A percentile compares a stretch with the other conserved stretches of the same genome.
phyloP scores from a whole-genome alignment of 2,329 filamentous ascomycete genomes.

The Cladosporium velox region DNA sequence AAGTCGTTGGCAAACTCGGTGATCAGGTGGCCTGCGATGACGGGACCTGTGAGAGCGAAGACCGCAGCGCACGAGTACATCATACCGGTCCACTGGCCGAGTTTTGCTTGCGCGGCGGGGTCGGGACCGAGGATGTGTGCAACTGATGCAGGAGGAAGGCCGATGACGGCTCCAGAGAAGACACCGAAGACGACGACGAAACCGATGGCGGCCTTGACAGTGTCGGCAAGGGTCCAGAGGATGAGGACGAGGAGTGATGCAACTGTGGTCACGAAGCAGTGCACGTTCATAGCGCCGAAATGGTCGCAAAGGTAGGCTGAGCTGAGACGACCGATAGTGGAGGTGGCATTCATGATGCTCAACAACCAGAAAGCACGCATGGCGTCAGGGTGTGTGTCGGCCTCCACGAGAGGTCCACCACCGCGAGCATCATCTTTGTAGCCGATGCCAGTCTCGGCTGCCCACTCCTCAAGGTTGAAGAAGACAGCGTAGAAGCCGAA shows the following conservation, averaged over 20 bases:
- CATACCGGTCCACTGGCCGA: conserved; percentile 57
- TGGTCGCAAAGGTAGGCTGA: conserved; percentile 50
- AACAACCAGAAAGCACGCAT: conserved; percentile 53
- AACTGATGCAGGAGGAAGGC: conserved; percentile 52
- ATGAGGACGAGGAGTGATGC: conserved; percentile 46
- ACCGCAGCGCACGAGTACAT: conserved; percentile 52
- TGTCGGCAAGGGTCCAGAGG: conserved; percentile 47
- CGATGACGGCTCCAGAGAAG: conserved; percentile 53
- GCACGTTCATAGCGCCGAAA: conserved; percentile 49
- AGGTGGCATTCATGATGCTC: conserved; percentile 53
- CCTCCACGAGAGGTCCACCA: conserved; percentile 26
- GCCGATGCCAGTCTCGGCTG: conserved; percentile 46
- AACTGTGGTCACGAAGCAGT: conserved; percentile 45
- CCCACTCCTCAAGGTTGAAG: conserved; percentile 58
- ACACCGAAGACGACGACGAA: conserved; percentile 54
- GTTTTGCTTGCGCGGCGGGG: conserved; percentile 39
- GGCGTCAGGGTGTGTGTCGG: conserved; percentile 32
- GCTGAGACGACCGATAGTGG: conserved; percentile 49
- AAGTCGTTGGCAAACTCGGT: conserved; percentile 42
- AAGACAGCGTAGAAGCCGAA: conserved; percentile 56
- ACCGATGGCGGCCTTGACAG: conserved; percentile 43
- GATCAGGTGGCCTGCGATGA: conserved; percentile 51
- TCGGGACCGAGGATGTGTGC: conserved; percentile 46
- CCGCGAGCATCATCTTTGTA: conserved; percentile 35
- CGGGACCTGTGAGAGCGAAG: conserved; percentile 49